Conservation (phyloP, 2,329 filamentous ascomycete genomes). For the Fusarium protoensiforme region DNA sequence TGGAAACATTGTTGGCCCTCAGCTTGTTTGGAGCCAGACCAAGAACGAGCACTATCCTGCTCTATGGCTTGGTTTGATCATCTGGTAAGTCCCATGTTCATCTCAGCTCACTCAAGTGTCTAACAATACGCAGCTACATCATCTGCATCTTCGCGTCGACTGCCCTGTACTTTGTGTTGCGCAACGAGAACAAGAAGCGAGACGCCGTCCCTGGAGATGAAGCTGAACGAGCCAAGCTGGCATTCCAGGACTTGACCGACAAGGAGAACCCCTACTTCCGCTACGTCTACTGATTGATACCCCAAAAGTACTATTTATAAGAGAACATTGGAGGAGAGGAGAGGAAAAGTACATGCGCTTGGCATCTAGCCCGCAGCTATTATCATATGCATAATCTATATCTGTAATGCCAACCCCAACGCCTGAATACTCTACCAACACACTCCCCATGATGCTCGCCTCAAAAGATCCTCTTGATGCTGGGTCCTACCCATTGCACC, state of each 20-base stretch:
- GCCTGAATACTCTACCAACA: slow-evolving; percentile 20
- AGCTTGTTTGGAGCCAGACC: slow-evolving; percentile 75
- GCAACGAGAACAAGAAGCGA: slow-evolving; percentile 66
- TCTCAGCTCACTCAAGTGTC: too few species aligned
- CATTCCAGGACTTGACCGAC: slow-evolving; percentile 76
- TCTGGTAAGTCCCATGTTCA: slow-evolving; percentile 56
- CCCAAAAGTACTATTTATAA: background rate
- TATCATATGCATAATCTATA: slow-evolving; percentile 24
- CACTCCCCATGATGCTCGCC: background rate
- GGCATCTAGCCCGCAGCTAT: background rate
- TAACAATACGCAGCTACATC: slow-evolving; percentile 63
- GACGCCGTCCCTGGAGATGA: slow-evolving; percentile 64
- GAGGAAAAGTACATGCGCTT: background rate
- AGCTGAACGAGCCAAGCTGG: slow-evolving; percentile 69
- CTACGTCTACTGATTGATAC: slow-evolving; percentile 57
- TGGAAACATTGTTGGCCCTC: slow-evolving; percentile 80
- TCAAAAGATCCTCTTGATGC: slow-evolving; percentile 45
- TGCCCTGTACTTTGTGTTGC: slow-evolving; percentile 68
- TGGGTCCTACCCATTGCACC: slow-evolving; percentile 49
- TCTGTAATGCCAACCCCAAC: slow-evolving; percentile 29
- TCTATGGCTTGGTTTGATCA: slow-evolving; percentile 76
- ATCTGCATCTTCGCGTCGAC: slow-evolving; percentile 71
- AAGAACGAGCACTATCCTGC: slow-evolving; percentile 75
- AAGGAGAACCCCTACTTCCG: slow-evolving; percentile 75
- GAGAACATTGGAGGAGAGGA: background rate